Evolutionary conservation across 306 rosid genomes (phyloP).

Genomic region (Urtica urens): DNA sequence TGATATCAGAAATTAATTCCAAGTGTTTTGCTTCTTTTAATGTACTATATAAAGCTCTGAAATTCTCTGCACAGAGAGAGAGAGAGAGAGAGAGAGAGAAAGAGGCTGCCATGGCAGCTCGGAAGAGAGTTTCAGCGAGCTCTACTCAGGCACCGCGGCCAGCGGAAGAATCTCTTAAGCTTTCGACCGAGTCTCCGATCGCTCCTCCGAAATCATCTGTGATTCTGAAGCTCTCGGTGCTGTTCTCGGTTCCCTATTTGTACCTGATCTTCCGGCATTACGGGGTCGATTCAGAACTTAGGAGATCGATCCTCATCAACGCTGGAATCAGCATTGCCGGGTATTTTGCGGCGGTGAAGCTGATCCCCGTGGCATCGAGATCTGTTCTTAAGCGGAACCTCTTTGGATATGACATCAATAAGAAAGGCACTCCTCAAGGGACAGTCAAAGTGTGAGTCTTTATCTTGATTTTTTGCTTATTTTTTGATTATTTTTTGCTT

Average conservation of each 20-base stretch:
- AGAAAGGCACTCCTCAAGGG: conserved; percentile 79
- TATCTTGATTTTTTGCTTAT: not conserved
- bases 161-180: too few species aligned
- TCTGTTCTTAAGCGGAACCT: conserved; percentile 58
- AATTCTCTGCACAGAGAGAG: not conserved
- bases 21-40: not conserved
- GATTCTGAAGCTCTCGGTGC: conserved; percentile 48
- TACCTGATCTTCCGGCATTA: conserved; percentile 53
- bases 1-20: not conserved
- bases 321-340: conserved; percentile 58
- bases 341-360: conserved; percentile 41
- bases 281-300: conserved; percentile 42
- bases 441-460: conserved; percentile 63
- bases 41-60: not conserved
- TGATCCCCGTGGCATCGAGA: conserved; percentile 85
- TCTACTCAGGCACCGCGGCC: conserved; percentile 16
- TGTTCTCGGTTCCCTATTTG: conserved; percentile 41
- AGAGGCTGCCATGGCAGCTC: conserved; percentile 52
- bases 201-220: conserved; percentile 61
- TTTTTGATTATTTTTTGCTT: too few species aligned
- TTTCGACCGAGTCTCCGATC: conserved; percentile 35
- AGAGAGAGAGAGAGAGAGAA: not conserved
- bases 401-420: conserved; percentile 85
- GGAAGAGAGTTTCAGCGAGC: conserved; percentile 46
- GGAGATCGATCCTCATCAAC: conserved; percentile 62